phyloP scores from a whole-genome alignment of 164 flowering plant genomes.

The Litsea cubeba region DNA sequence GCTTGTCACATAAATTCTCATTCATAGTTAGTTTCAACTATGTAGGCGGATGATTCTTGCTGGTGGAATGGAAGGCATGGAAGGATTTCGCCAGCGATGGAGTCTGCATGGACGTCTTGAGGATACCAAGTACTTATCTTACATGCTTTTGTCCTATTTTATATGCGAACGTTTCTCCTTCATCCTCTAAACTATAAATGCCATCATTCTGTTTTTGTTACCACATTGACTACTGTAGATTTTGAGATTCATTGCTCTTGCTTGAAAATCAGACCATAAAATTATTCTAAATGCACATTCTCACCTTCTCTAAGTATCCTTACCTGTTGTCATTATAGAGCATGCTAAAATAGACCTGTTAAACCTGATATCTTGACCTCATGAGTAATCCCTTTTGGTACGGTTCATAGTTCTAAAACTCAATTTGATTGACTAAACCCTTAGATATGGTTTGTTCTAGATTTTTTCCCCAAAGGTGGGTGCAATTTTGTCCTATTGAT shows the following conservation, averaged over 20 bases:
- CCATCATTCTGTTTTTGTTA: too few relatives aligned
- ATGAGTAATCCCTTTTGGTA: background rate
- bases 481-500: background rate
- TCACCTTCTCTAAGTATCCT: background rate
- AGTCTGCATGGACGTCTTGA: constrained; percentile 87
- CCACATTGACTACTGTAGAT: background rate
- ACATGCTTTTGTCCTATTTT: background rate
- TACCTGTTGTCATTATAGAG: background rate
- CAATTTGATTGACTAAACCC: too few relatives aligned
- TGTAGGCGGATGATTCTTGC: constrained; percentile 85
- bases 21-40: background rate
- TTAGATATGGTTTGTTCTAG: background rate
- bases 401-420: too few relatives aligned
- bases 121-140: constrained; percentile 60
- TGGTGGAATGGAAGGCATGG: constrained; percentile 79
- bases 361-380: background rate
- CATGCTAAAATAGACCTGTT: background rate
- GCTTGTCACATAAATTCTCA: background rate
- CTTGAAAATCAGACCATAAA: background rate
- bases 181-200: background rate
- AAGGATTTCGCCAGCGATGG: constrained; percentile 93
- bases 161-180: background rate
- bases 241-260: background rate
- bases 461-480: background rate
- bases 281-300: background rate